Evolutionary conservation across 2,329 filamentous ascomycete genomes (phyloP), one percentile per base, ranked within the genome.

Genomic region (Pezicula carpinea): DNA sequence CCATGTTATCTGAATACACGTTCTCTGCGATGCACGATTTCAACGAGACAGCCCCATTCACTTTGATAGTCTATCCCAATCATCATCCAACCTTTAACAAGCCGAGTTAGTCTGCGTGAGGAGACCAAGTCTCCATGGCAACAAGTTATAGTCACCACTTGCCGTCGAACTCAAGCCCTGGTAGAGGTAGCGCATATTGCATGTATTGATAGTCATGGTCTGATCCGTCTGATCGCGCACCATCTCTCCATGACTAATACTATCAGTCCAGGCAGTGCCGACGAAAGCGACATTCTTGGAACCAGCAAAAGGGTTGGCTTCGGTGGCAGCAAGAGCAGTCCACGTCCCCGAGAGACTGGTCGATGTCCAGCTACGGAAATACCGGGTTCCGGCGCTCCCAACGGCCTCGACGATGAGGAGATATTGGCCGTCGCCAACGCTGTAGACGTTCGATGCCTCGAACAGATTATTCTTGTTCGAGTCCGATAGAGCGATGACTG

Each of bases 371-470:
- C 62, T 66, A 18, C 64, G 62, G 61, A 70, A 71, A 48, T 66
- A 70, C 3, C 67, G 62, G 19, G 58, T 42, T 0, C 59, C 59
- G 40, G 60, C 57, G 11, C 23, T 53, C 1, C 66, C 64, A 41
- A 70, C 66, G 39, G 62, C 64, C 49, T 70, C 66, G n/a, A 71
- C 62, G 4, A 69, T 51, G 5, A 70, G 55, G 6, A 70, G 59
- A 47, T 69, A 70, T 29, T 55, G 52, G 15, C 52, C 23, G 23
- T 10, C 55, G 23, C 51, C 58, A 39, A 67, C 39, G 23, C 47
- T 46, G 49, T 70, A 69, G 1, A 70, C 63, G 43, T 64, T 66
- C 1, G 65, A 53, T 0, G 67, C 67, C 53, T 70, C 67, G 47
- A 62, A 70, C 11, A 71, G 58, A 26, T 57, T 53, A 42, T 63